Conservation (phyloP, 495 filamentous ascomycete species). For the Terfezia claveryi region DNA sequence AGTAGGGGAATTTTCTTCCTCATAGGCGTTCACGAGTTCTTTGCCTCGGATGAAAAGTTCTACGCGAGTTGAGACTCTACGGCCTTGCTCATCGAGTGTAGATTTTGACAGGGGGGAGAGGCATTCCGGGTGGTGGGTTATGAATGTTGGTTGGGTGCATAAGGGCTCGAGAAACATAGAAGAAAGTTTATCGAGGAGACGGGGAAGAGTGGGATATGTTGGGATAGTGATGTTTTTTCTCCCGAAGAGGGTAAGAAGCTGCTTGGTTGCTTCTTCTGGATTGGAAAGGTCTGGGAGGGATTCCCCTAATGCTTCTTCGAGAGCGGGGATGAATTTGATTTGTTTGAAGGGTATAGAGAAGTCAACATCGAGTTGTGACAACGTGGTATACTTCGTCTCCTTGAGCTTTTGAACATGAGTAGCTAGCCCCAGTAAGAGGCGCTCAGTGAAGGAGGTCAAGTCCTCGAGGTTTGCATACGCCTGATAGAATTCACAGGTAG, state of each 20-base stretch:
- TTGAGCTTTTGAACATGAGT: conserved; percentile 29
- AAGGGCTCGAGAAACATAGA: conserved; percentile 51
- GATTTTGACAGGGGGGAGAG: conserved; percentile 85
- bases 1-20: conserved; percentile 88
- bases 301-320: conserved; percentile 42
- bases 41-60: conserved; percentile 67
- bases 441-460: conserved; percentile 52
- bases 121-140: conserved; percentile 75
- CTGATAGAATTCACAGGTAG: conserved; percentile 89
- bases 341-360: conserved; percentile 38
- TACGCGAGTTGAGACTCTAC: conserved; percentile 46
- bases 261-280: conserved; percentile 28
- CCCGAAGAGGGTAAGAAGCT: conserved; percentile 35
- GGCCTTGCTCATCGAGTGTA: conserved; percentile 27
- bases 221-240: conserved; percentile 30
- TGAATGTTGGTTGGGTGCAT: conserved; percentile 54
- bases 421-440: conserved; percentile 37
- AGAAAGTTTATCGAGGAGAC: conserved; percentile 69
- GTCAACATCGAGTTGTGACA: conserved; percentile 30
- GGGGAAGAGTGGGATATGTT: conserved; percentile 40
- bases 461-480: conserved; percentile 59
- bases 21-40: conserved; percentile 86
- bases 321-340: conserved; percentile 60
- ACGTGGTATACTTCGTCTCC: conserved; percentile 24
- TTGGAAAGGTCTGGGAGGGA: conserved; percentile 45